Base-by-base conservation (phyloP, 2,329 filamentous ascomycete genomes). In the Aureobasidium mangrovei region DNA sequence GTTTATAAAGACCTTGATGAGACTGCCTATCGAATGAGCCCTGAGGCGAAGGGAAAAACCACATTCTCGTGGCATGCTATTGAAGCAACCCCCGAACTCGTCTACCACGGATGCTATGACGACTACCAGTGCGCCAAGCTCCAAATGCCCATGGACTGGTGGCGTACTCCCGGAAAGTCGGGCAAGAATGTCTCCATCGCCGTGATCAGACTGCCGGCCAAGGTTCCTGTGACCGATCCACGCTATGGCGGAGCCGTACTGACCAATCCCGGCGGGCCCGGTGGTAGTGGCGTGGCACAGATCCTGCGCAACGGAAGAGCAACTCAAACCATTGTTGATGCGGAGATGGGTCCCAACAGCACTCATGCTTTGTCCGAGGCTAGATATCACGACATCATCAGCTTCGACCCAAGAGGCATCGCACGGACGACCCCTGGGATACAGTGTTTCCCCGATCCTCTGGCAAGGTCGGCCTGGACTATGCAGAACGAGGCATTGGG, bases 81-180 rank as follows among this genome's bases (percentile, higher is more conserved):
- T 8, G 31, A 46, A 3, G 7, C 43, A 4, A 35, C 8, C 7
- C 31, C 26, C 8, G 44, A 54, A 4, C 40, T 63, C 10, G 26
- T 41, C 24, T 63, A 59, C 46, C 56, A 59, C 12, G 35, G 27
- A 9, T 78, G 75, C 60, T 75, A 69, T 54, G 67, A 68, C 53
- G 70, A 67, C 3, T 73, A 74, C 56, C 67, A 74, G 60, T 78
- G 76, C 57, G 72, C 75, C 24, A 69, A 72, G 4, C 62, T 78
- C 1, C 62, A 72, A 40, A 71, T 77, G 0, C 76, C 75, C 0
- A 72, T 78, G 62, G 73, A 69, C 57, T 75, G 73, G 62, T 63
- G 69, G 35, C 61, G 63, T 7, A 27, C 28, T n/a, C 29, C 45
- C 4, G 5, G 56, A 59, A 3, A 62, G 69, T 45, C 56, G 51